Base-by-base conservation (phyloP, 208 protist species). In the Leishmania guyanensis region DNA sequence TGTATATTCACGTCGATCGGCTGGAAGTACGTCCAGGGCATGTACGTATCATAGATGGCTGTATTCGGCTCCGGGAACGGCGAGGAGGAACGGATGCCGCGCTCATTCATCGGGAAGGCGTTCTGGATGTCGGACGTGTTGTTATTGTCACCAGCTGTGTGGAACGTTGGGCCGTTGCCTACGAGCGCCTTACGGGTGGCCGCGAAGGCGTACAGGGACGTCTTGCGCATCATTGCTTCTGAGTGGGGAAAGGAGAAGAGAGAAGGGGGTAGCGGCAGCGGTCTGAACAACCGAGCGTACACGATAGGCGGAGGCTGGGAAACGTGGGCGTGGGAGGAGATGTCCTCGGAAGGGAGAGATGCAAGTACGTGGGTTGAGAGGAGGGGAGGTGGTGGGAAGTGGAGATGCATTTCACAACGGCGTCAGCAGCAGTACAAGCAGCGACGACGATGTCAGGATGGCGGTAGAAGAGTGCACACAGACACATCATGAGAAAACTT, bases 11-110 rank as follows among this genome's bases (percentile, higher is more conserved):
- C 89, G 85, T 97, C 93, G 39, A 96, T 86, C 12, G 94, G 94
- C 83, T 97, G 94, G 86, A 97, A 97, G 86, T 97, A 97, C 26
- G 94, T 97, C 94, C 94, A 97, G 46, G 94, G 80, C 75, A 93
- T 85, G 87, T 96, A 97, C 26, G 90, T 85, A 84, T 97, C 94
- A 86, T 97, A 97, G 84, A 97, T 94, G 80, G 94, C 93, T 26
- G 94, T 97, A 86, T 97, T 97, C 71, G 94, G 93, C 87, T 97
- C 94, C 43, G 88, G 85, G 81, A 97, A 97, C 48, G 92, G 92
- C 22, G 93, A 97, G 43, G 92, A 96, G 54, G 94, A 96, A 77
- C 94, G 94, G 54, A 97, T 91, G 65, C 94, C 94, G 64, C 93
- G 94, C 78, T 95, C 91, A 84, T 93, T 94, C 43, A 97, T 77